phyloP scores from a whole-genome alignment of 805 yeast genomes.

The Cyberlindnera meyerae region DNA sequence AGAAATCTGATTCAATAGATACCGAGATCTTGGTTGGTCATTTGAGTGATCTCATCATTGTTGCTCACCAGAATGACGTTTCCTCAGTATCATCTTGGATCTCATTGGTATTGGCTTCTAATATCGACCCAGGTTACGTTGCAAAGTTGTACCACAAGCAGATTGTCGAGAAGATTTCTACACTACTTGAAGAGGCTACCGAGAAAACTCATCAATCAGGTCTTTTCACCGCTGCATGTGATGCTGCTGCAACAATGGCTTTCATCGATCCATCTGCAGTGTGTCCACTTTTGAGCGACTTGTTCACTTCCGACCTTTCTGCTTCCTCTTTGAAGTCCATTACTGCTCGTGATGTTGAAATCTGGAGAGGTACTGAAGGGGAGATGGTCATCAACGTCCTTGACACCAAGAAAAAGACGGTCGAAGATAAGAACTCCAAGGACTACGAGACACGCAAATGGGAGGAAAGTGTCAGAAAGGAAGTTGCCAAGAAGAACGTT shows the following conservation, averaged over 20 bases:
- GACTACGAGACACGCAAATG: conserved; percentile 84
- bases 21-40: conserved; percentile 26
- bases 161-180: conserved; percentile 19
- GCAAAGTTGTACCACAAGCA: conserved; percentile 31
- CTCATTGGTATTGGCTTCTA: conserved; percentile 56
- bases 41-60: conserved; percentile 36
- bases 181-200: conserved; percentile 17
- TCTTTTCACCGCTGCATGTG: conserved; percentile 48
- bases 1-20: conserved; percentile 16
- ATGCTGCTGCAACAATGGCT: conserved; percentile 43
- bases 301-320: conserved; percentile 40
- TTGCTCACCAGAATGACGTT: conserved; percentile 40
- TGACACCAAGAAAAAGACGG: conserved; percentile 37
- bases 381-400: conserved; percentile 63
- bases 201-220: conserved; percentile 26
- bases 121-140: conserved; percentile 59
- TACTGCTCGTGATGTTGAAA: conserved; percentile 46
- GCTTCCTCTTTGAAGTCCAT: conserved; percentile 24
- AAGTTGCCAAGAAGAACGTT: conserved; percentile 55
- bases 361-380: conserved; percentile 70
- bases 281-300: conserved; percentile 44
- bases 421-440: conserved; percentile 65
- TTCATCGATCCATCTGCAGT: conserved; percentile 57
- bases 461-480: conserved; percentile 81
- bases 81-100: conserved; percentile 64